These are phyloP conservation scores for Neurospora tetrasperma DNA, from an alignment of 495 filamentous ascomycete species.

Conservation along the genomic window DNA sequence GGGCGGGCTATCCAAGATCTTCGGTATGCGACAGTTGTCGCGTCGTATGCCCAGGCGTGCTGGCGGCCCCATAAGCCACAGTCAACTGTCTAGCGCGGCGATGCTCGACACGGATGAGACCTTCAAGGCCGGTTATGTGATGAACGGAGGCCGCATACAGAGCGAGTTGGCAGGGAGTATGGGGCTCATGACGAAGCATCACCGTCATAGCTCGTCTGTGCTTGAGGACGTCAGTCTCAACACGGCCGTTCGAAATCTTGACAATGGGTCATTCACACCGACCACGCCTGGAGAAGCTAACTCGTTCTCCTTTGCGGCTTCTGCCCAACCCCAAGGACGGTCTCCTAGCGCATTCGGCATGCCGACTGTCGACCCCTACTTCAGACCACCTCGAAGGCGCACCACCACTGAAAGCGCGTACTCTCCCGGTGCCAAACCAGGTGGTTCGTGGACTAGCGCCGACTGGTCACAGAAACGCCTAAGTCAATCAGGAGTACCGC, in stretches of 20 bases:
- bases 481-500: conserved; percentile 22
- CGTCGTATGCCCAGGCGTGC: conserved; percentile 56
- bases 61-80: conserved; percentile 50
- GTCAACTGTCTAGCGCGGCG: conserved; percentile 67
- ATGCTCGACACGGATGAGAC: conserved; percentile 61
- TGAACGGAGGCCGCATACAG: conserved; percentile 53
- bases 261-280: conserved; percentile 49
- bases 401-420: conserved; percentile 43
- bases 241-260: conserved; percentile 20
- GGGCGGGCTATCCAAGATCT: conserved; percentile 82
- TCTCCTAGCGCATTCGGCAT: conserved; percentile 35
- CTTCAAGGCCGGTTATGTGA: conserved; percentile 52
- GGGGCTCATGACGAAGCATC: conserved; percentile 48
- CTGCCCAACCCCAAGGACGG: conserved; percentile 26
- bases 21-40: conserved; percentile 87
- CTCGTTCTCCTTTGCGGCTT: conserved; percentile 58
- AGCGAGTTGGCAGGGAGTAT: conserved; percentile 77
- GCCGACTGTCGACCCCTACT: conserved; percentile 61
- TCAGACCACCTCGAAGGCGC: conserved; percentile 68
- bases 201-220: conserved; percentile 32
- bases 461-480: conserved; percentile 41
- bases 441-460: conserved; percentile 39
- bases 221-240: conserved; percentile 34
- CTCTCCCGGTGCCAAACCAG: conserved; percentile 26
- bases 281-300: conserved; percentile 59